These are phyloP conservation scores for Iberis pinnata DNA, from an alignment of 345 rosid genomes.

Conservation along the genomic window DNA sequence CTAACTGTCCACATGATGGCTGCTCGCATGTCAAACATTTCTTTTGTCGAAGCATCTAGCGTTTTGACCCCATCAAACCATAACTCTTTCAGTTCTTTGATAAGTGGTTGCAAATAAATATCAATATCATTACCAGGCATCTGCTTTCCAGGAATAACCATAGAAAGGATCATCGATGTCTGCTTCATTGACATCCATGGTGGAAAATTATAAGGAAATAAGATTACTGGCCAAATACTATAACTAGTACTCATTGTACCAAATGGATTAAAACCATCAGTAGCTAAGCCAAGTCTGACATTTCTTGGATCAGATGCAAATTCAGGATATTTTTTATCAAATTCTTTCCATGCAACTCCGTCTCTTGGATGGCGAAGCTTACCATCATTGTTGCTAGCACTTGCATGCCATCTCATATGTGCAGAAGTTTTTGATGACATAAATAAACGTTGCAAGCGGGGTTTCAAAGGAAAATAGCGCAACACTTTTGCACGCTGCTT, in stretches of 20 bases:
- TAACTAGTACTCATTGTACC: background rate
- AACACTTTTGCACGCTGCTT: background rate
- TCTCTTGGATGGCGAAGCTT: background rate
- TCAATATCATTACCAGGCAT: background rate
- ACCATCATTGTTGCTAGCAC: background rate
- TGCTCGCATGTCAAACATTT: background rate
- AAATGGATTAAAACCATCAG: background rate
- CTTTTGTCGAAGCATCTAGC: background rate
- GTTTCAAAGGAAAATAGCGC: background rate
- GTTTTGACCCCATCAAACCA: background rate
- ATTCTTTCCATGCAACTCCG: background rate
- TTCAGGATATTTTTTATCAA: background rate
- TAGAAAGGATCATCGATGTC: too few relatives aligned
- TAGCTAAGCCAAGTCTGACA: background rate
- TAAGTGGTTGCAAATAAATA: background rate
- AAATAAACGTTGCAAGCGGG: background rate
- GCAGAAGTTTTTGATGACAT: background rate
- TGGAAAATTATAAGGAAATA: too few relatives aligned
- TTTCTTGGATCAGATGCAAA: background rate
- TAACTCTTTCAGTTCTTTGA: background rate
- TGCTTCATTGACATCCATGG: background rate
- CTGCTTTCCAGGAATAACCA: too few relatives aligned
- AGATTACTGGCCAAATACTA: background rate
- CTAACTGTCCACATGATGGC: background rate
- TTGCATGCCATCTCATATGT: background rate